These are phyloP conservation scores for Butyriboletus loyo DNA, from an alignment of 768 basidiomycete species.

Conservation along the genomic window DNA sequence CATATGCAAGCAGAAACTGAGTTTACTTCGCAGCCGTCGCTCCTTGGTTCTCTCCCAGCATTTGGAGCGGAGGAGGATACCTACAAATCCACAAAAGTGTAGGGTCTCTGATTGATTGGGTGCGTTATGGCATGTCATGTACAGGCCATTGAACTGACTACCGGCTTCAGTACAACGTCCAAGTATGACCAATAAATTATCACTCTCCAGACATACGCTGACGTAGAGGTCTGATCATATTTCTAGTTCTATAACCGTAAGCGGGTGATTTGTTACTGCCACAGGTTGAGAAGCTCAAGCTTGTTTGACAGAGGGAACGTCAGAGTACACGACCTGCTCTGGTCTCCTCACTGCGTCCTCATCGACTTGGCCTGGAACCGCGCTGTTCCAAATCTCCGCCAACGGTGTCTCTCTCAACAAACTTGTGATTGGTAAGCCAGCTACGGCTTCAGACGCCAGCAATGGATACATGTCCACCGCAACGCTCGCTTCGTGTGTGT, in stretches of 20 bases:
- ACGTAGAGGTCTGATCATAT: neutral
- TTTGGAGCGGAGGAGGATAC: slow-evolving; percentile 42
- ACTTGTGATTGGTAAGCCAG: slow-evolving; percentile 77
- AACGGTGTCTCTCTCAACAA: slow-evolving; percentile 60
- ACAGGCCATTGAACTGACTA: neutral
- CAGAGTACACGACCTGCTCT: slow-evolving; percentile 36
- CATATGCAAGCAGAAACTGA: too few species aligned
- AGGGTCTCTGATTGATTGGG: slow-evolving; percentile 45
- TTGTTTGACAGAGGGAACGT: slow-evolving; percentile 31
- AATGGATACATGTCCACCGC: slow-evolving; percentile 56
- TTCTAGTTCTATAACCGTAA: slow-evolving; percentile 23
- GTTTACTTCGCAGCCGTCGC: slow-evolving; percentile 34
- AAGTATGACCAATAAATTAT: slow-evolving; percentile 19
- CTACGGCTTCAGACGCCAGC: slow-evolving; percentile 43
- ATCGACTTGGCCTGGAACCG: slow-evolving; percentile 37
- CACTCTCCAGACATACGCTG: neutral
- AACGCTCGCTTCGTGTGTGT: slow-evolving; percentile 55
- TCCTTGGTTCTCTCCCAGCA: slow-evolving; percentile 39
- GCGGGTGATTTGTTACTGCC: neutral
- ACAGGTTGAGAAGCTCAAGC: neutral
- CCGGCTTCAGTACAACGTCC: slow-evolving; percentile 40
- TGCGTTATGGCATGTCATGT: slow-evolving; percentile 7
- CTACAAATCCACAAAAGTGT: slow-evolving; percentile 36
- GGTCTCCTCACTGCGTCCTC: slow-evolving; percentile 40
- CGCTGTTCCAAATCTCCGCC: slow-evolving; percentile 47